These are phyloP conservation scores for Wolfiporia cocos DNA, from an alignment of 1,284 basidiomycete species.

Conservation along the genomic window DNA sequence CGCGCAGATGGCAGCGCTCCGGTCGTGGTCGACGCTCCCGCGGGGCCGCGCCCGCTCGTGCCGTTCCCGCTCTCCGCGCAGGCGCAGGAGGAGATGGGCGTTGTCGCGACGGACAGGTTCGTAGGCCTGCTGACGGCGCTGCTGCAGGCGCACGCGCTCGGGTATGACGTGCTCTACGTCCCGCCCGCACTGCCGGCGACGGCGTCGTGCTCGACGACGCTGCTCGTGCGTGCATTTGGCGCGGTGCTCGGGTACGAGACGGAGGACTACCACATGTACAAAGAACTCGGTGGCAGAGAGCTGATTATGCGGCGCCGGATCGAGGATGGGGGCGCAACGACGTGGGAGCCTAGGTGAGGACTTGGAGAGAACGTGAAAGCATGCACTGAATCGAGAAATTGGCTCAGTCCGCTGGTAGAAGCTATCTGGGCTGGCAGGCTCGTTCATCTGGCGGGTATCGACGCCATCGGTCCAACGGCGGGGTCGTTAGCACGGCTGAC, in stretches of 20 bases:
- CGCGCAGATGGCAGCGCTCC: constrained; percentile 22
- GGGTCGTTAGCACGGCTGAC: constrained; percentile 51
- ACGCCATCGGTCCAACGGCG: constrained; percentile 57
- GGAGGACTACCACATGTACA: constrained; percentile 58
- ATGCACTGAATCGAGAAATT: background rate
- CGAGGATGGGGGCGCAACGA: constrained; percentile 41
- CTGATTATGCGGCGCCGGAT: constrained; percentile 55
- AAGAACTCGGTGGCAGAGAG: constrained; percentile 62
- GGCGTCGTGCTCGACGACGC: constrained; percentile 29
- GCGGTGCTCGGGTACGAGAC: constrained; percentile 52
- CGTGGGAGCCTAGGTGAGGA: constrained; percentile 54
- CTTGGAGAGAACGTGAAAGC: no score
- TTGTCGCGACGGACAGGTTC: constrained; percentile 27
- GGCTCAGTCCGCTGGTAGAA: constrained; percentile 43
- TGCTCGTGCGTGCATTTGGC: constrained; percentile 33
- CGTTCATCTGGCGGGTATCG: constrained; percentile 53
- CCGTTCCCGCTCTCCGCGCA: constrained; percentile 20
- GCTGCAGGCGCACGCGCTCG: constrained; percentile 30
- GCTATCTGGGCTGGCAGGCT: constrained; percentile 52
- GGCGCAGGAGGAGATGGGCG: constrained; percentile 17
- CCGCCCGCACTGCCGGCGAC: constrained; percentile 30
- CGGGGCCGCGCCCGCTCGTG: constrained; percentile 34
- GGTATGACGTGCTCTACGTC: constrained; percentile 30
- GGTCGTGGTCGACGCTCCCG: constrained; percentile 34
- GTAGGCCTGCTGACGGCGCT: constrained; percentile 28